These are phyloP conservation scores for Diaporthe citrichinensis DNA, from an alignment of 2,329 filamentous ascomycete genomes.

Conservation along the genomic window DNA sequence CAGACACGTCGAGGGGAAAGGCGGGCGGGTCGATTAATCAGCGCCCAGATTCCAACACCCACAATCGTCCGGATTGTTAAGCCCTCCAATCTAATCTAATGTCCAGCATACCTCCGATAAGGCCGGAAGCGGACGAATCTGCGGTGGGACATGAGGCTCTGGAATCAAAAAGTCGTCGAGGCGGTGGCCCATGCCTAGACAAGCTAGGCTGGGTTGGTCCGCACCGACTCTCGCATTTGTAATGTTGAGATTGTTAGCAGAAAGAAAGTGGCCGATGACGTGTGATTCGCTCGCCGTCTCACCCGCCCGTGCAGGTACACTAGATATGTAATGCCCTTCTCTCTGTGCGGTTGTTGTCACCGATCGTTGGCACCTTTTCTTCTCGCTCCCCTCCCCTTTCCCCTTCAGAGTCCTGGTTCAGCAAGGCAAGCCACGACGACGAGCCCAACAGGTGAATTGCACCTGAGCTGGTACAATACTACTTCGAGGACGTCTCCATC, in stretches of 20 bases:
- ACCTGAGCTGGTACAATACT: neutral
- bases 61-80: neutral
- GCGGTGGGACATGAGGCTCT: slow-evolving; percentile 14
- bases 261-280: slow-evolving; percentile 11
- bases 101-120: slow-evolving; percentile 24
- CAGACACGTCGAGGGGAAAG: neutral
- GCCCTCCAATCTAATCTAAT: slow-evolving; percentile 22
- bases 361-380: neutral
- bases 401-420: neutral
- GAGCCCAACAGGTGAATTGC: neutral
- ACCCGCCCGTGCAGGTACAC: neutral
- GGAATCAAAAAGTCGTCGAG: neutral
- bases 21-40: slow-evolving; percentile 14
- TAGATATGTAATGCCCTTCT: neutral
- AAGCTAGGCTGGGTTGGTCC: slow-evolving; percentile 16
- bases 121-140: slow-evolving; percentile 6
- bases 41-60: slow-evolving; percentile 16
- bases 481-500: neutral
- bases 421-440: neutral
- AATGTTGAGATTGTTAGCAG: neutral
- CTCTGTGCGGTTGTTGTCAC: neutral
- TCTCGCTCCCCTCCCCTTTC: neutral
- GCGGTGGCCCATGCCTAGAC: slow-evolving; percentile 8
- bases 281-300: slow-evolving; percentile 16
- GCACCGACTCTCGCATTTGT: slow-evolving; percentile 20